These are phyloP conservation scores for Leucaena leucocephala DNA, from an alignment of 306 rosid species.

Conservation along the genomic window DNA sequence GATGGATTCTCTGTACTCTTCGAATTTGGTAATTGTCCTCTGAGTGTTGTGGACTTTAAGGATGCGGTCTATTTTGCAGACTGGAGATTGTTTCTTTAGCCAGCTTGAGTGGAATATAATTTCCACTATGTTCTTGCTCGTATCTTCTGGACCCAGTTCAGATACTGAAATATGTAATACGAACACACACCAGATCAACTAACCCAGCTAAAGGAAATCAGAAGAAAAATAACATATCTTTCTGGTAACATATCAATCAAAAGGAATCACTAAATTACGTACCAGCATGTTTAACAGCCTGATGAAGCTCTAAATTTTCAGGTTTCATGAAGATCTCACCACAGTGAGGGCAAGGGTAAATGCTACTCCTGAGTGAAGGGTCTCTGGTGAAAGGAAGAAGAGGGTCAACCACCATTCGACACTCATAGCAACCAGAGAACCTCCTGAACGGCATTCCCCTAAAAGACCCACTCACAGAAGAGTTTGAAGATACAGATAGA, in stretches of 20 bases:
- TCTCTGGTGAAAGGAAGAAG: conserved; percentile 81
- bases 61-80: conserved; percentile 89
- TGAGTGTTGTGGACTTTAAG: conserved; percentile 91
- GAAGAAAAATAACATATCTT: neutral
- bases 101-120: conserved; percentile 98
- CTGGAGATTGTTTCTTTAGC: conserved; percentile 85
- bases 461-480: conserved; percentile 69
- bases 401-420: conserved; percentile 94
- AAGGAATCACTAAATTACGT: neutral
- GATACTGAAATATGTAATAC: conserved; percentile 58
- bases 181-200: neutral
- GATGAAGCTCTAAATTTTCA: conserved; percentile 81
- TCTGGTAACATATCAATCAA: neutral
- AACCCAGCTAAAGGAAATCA: neutral
- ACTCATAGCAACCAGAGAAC: conserved; percentile 92
- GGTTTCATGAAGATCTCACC: conserved; percentile 84
- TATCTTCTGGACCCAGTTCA: conserved; percentile 90
- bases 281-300: conserved; percentile 93
- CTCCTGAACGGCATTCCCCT: conserved; percentile 88
- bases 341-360: conserved; percentile 89
- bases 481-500: conserved; percentile 31
- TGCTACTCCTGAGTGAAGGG: conserved; percentile 75
- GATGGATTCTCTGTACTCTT: conserved; percentile 86
- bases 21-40: conserved; percentile 71
- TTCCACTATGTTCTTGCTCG: conserved; percentile 99